Conservation (phyloP, 148 eudicot species). For the Spergularia marina region DNA sequence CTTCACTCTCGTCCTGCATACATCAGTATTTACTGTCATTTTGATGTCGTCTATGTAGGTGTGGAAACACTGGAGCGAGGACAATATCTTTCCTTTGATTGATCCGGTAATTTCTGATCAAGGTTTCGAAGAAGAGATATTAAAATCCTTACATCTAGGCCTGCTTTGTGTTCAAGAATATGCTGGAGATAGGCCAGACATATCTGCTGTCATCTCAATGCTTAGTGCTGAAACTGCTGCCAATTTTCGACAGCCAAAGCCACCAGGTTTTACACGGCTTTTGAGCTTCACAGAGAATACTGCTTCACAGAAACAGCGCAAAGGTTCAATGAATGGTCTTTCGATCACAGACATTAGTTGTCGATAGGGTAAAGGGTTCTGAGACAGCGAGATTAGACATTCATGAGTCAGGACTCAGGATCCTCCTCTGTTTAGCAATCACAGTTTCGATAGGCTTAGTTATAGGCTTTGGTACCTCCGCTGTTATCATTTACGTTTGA, state of each 20-base stretch:
- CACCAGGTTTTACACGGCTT: constrained; percentile 32
- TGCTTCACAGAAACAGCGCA: not conserved
- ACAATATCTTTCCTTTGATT: constrained; percentile 17
- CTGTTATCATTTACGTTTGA: too few species aligned
- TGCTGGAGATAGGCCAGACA: constrained; percentile 39
- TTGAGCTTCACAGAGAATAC: not conserved
- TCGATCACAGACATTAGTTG: constrained; percentile 5
- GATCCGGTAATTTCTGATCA: constrained; percentile 25
- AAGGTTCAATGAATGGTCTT: not conserved
- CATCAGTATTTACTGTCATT: not conserved
- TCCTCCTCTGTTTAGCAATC: not conserved
- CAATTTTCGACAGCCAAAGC: constrained; percentile 29
- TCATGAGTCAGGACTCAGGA: too few species aligned
- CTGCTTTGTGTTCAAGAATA: constrained; percentile 53
- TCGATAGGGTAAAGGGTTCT: not conserved
- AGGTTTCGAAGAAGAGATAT: constrained; percentile 17
- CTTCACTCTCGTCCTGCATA: not conserved
- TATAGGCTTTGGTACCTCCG: too few species aligned
- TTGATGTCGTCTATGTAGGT: not conserved
- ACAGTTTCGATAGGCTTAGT: too few species aligned
- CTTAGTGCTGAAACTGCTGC: not conserved
- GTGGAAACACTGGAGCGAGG: constrained; percentile 39
- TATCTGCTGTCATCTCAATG: constrained; percentile 28
- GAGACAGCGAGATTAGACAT: not conserved
- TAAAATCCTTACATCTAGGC: constrained; percentile 39